phyloP scores from a whole-genome alignment of 495 filamentous ascomycete genomes.

The Tuber microsphaerosporum region DNA sequence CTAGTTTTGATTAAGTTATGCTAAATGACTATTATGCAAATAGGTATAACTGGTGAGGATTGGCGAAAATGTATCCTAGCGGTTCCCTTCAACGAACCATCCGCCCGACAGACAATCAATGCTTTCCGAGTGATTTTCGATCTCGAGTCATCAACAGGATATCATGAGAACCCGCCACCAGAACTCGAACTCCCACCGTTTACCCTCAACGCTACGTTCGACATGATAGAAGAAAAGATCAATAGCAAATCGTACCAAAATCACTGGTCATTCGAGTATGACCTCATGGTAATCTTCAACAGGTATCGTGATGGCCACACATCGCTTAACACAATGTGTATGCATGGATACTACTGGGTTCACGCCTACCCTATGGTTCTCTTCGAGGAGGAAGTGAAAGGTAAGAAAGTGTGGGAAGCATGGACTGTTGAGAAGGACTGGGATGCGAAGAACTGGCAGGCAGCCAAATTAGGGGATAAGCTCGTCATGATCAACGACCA shows the following conservation, averaged over 20 bases:
- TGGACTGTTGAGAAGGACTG: slow-evolving; percentile 25
- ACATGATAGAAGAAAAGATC: slow-evolving; percentile 21
- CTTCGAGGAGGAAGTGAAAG: slow-evolving; percentile 10
- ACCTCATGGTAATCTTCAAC: slow-evolving; percentile 26
- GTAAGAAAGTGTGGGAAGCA: slow-evolving; percentile 14
- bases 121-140: slow-evolving; percentile 20
- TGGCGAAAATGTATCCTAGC: slow-evolving; percentile 20
- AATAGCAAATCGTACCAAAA: slow-evolving; percentile 18
- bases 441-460: slow-evolving; percentile 12
- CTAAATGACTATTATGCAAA: neutral
- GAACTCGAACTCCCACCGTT: slow-evolving; percentile 23
- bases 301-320: slow-evolving; percentile 29
- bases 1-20: neutral
- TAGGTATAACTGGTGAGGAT: slow-evolving; percentile 12
- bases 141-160: slow-evolving; percentile 12
- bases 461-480: slow-evolving; percentile 11
- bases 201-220: slow-evolving; percentile 26
- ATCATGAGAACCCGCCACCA: slow-evolving; percentile 18
- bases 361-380: slow-evolving; percentile 26
- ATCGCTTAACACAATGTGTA: slow-evolving; percentile 23
- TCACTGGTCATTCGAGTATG: slow-evolving; percentile 31
- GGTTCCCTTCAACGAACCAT: slow-evolving; percentile 16
- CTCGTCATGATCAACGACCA: slow-evolving; percentile 29
- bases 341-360: slow-evolving; percentile 23
- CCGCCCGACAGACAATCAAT: slow-evolving; percentile 9